These are phyloP conservation scores for Ceriops decandra DNA, from an alignment of 345 rosid species.

Conservation along the genomic window DNA sequence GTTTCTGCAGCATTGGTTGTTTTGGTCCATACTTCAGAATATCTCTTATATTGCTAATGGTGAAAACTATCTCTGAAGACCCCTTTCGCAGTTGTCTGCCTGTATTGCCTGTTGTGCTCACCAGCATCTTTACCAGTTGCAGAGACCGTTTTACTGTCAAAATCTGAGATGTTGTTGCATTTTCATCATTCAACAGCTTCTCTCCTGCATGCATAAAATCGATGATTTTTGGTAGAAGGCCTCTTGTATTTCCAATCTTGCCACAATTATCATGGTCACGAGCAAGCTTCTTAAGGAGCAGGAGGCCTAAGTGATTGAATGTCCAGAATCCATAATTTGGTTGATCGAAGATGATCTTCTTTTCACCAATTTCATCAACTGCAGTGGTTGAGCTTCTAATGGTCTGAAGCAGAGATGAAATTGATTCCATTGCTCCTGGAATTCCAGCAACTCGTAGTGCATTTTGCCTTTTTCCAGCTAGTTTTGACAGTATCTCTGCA, in stretches of 20 bases:
- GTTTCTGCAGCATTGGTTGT: conserved; percentile 62
- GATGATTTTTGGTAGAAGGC: conserved; percentile 75
- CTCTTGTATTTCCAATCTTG: conserved; percentile 84
- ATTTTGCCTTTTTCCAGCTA: conserved; percentile 75
- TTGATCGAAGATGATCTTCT: conserved; percentile 40
- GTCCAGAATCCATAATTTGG: conserved; percentile 57
- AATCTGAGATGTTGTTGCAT: conserved; percentile 50
- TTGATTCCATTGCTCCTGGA: conserved; percentile 90
- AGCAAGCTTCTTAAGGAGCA: conserved; percentile 72
- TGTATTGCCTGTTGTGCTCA: conserved; percentile 67
- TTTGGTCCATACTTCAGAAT: conserved; percentile 62
- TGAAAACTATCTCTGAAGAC: conserved; percentile 84
- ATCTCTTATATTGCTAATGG: conserved; percentile 76
- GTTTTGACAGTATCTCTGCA: conserved; percentile 65
- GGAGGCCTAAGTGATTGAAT: conserved; percentile 76
- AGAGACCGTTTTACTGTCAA: conserved; percentile 67
- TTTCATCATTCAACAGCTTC: conserved; percentile 45
- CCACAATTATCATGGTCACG: conserved; percentile 89
- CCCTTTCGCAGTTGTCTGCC: conserved; percentile 71
- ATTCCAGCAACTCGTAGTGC: conserved; percentile 75
- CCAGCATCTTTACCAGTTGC: conserved; percentile 78
- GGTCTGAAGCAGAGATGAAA: conserved; percentile 73
- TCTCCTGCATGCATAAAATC: conserved; percentile 67
- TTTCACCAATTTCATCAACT: conserved; percentile 70
- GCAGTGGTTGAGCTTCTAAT: conserved; percentile 41